Base-by-base conservation (phyloP, 2,329 filamentous ascomycete genomes). In the Beauveria australis region DNA sequence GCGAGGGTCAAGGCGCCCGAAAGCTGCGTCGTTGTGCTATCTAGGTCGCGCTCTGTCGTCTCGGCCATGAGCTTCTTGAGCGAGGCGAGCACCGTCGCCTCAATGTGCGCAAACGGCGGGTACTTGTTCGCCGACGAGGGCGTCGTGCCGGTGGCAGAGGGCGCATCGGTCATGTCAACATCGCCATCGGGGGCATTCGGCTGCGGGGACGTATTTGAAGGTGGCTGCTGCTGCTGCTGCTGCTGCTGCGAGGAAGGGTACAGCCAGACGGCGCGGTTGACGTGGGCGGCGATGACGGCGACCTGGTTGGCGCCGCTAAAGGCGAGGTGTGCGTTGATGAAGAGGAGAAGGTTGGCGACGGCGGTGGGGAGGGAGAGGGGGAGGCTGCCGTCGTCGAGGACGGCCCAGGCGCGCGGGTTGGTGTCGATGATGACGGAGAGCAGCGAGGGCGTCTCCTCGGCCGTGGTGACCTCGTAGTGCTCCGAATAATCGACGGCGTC, bases 271-370 rank as follows among this genome's bases (percentile, higher is more conserved):
- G 93, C 91, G 64, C 89, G 87, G 70, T 94, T 88, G 66, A 86
- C 87, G 72, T 99, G 94, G 9, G 91, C 91, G 40, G 93, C 94
- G 63, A 99, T 85, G 18, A 99, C 84, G 63, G 92, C 92, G 53
- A 97, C 90, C 73, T 93, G 89, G 75, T 97, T 97, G 59, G 89
- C 85, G 73, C 94, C 93, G 75, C 92, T 95, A 72, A 93, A 92
- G 66, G 94, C 92, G 37, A 99, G 83, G 72, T 99, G 95, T 60
- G 93, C 91, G 74, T 99, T 97, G 76, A 97, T 87, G 76, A 97
- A 97, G 78, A 99, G 88, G 69, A 97, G 87, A 64, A 97, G 83
- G 75, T 93, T 85, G 63, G 93, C 91, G 63, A 99, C 80, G 63
- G 91, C 91, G 69, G 89, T 88, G 54, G 89, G 89, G 63, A 99